These are phyloP conservation scores for Corinectria fuckeliana DNA, from an alignment of 2,329 filamentous ascomycete species.

Conservation along the genomic window DNA sequence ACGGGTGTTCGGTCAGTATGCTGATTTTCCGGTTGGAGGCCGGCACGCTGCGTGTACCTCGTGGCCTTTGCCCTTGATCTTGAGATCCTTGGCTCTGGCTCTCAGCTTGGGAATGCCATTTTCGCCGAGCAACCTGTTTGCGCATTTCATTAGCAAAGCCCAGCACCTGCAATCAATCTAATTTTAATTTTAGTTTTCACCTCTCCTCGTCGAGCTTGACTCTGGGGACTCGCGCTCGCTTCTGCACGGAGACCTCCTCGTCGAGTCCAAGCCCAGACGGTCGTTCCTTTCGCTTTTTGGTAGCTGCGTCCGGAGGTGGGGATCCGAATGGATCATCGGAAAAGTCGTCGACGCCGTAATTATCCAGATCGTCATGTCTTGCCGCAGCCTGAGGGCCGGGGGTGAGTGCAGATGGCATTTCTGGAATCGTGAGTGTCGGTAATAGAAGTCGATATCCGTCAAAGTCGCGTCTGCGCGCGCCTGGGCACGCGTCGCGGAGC, in stretches of 20 bases:
- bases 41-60: conserved; percentile 65
- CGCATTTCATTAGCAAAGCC: not conserved
- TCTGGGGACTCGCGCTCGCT: conserved; percentile 72
- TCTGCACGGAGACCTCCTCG: conserved; percentile 82
- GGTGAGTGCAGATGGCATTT: conserved; percentile 35
- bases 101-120: conserved; percentile 85
- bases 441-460: not conserved
- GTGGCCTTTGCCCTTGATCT: conserved; percentile 91
- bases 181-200: too few species aligned
- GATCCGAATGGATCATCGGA: conserved; percentile 56
- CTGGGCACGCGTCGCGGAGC: conserved; percentile 33
- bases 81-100: conserved; percentile 72
- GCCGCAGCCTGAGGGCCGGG: conserved; percentile 17
- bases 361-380: conserved; percentile 70
- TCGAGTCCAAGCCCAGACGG: conserved; percentile 76
- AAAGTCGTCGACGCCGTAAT: conserved; percentile 72
- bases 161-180: not conserved
- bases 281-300: conserved; percentile 57
- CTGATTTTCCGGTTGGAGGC: conserved; percentile 1
- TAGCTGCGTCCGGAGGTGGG: conserved; percentile 48
- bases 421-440: conserved; percentile 9
- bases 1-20: not conserved
- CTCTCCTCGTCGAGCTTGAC: conserved; percentile 87
- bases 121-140: conserved; percentile 74
- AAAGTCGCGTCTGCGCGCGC: conserved; percentile 21